These are phyloP conservation scores for Hyphopichia homilentoma DNA, from an alignment of 805 yeast species.

Conservation along the genomic window DNA sequence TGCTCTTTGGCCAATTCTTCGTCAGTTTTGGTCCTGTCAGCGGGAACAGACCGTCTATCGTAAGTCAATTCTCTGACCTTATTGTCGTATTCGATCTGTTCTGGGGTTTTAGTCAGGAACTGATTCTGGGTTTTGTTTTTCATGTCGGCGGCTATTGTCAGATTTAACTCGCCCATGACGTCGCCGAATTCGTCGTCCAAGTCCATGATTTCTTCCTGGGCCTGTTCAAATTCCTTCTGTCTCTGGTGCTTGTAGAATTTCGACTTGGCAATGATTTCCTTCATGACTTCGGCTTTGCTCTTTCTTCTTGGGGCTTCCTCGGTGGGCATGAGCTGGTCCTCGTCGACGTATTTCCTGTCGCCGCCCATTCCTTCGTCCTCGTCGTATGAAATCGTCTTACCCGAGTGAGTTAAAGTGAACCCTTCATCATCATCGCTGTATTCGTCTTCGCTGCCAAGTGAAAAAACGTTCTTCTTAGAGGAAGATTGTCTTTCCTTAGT, in stretches of 20 bases:
- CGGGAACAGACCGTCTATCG: constrained; percentile 76
- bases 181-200: constrained; percentile 74
- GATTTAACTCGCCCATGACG: constrained; percentile 52
- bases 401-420: constrained; percentile 71
- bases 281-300: constrained; percentile 82
- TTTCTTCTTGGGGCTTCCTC: constrained; percentile 52
- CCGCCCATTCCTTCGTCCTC: constrained; percentile 35
- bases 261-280: constrained; percentile 79
- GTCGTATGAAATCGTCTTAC: constrained; percentile 59
- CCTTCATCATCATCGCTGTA: constrained; percentile 49
- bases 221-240: constrained; percentile 58
- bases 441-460: constrained; percentile 72
- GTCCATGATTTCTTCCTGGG: constrained; percentile 58
- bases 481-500: constrained; percentile 77
- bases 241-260: constrained; percentile 74
- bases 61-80: constrained; percentile 62
- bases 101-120: constrained; percentile 32
- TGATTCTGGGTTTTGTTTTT: constrained; percentile 15
- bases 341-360: constrained; percentile 34
- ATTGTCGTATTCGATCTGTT: constrained; percentile 56
- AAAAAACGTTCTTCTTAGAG: constrained; percentile 44
- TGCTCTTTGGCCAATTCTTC: constrained; percentile 65
- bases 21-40: constrained; percentile 75
- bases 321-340: constrained; percentile 18
- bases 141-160: constrained; percentile 7